Percentiles rank a stretch among this genome's conserved stretches.
phyloP scores from a whole-genome alignment of 257 asterid genomes.

The Solanum rostratum region DNA sequence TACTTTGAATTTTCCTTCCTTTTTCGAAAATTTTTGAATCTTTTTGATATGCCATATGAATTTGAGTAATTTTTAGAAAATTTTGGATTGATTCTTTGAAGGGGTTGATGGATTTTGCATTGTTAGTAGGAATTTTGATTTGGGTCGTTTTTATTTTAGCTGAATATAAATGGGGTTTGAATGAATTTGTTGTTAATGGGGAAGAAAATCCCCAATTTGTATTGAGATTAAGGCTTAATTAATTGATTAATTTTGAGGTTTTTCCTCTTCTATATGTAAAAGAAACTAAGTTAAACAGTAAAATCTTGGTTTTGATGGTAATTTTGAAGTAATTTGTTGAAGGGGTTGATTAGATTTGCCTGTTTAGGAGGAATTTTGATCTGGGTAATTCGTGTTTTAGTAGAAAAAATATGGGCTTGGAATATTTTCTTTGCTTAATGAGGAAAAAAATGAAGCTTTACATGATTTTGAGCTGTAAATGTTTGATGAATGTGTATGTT shows the following conservation, averaged over 20 bases:
- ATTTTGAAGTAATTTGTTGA: not conserved
- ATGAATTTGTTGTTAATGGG: not conserved
- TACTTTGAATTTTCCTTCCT: not conserved
- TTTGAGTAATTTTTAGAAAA: not conserved
- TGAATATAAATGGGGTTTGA: not conserved
- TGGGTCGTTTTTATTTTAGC: not conserved
- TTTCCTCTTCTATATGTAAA: not conserved
- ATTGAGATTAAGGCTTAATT: not conserved
- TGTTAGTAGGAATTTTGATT: not conserved
- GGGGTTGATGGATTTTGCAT: not conserved
- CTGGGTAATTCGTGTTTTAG: not conserved
- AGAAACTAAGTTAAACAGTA: not conserved
- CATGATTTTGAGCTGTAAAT: not conserved
- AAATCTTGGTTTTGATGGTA: not conserved
- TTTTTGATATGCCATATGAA: not conserved
- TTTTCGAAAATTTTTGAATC: not conserved
- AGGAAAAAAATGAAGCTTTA: not conserved
- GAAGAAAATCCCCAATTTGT: not conserved
- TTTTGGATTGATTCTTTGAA: not conserved
- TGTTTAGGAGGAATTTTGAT: not conserved
- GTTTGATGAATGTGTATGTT: not conserved
- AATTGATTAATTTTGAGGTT: not conserved
- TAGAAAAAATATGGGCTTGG: not conserved
- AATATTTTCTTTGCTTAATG: not conserved
- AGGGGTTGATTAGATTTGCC: not conserved